Percentiles rank a stretch among this genome's conserved stretches.
phyloP scores from a whole-genome alignment of 257 asterid species.

The Parsonsia alboflavescens region DNA sequence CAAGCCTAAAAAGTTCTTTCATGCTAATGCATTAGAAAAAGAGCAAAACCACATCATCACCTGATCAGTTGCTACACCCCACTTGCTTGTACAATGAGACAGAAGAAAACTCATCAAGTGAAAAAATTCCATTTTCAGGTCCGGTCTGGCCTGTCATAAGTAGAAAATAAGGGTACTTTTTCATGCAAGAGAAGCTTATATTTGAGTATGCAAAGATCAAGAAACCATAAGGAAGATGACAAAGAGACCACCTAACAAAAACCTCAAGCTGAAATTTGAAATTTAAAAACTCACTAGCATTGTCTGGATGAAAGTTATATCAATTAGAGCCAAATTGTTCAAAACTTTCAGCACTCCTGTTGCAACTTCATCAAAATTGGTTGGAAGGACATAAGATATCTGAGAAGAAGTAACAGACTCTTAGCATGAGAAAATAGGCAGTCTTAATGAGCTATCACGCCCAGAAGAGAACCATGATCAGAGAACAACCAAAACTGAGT shows the following conservation, averaged over 20 bases:
- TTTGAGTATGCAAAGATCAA: slow-evolving; percentile 8
- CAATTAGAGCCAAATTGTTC: slow-evolving; percentile 93
- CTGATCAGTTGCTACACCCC: slow-evolving; percentile 86
- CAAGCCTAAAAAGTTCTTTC: not conserved
- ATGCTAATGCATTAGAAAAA: slow-evolving; percentile 15
- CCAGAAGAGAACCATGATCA: not conserved
- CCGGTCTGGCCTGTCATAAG: slow-evolving; percentile 76
- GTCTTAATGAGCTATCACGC: not conserved
- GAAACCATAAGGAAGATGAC: not conserved
- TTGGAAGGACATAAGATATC: slow-evolving; percentile 76
- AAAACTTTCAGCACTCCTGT: slow-evolving; percentile 90
- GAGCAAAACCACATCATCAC: slow-evolving; percentile 27
- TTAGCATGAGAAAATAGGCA: slow-evolving; percentile 6
- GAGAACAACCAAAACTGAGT: not conserved
- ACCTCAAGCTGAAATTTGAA: slow-evolving; percentile 6
- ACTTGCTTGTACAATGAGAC: slow-evolving; percentile 84
- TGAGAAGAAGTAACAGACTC: slow-evolving; percentile 26
- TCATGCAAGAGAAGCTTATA: not conserved
- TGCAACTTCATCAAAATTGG: slow-evolving; percentile 97
- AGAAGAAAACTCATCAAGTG: slow-evolving; percentile 95
- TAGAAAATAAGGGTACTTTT: slow-evolving; percentile 14
- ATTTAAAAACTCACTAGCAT: slow-evolving; percentile 65
- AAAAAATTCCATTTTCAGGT: slow-evolving; percentile 95
- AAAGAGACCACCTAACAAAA: not conserved
- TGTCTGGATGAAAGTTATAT: slow-evolving; percentile 75